Evolutionary conservation across 2,329 filamentous ascomycete species (phyloP), one percentile per base, ranked within the genome.

Genomic region (Aspergillus thermomutatus): DNA sequence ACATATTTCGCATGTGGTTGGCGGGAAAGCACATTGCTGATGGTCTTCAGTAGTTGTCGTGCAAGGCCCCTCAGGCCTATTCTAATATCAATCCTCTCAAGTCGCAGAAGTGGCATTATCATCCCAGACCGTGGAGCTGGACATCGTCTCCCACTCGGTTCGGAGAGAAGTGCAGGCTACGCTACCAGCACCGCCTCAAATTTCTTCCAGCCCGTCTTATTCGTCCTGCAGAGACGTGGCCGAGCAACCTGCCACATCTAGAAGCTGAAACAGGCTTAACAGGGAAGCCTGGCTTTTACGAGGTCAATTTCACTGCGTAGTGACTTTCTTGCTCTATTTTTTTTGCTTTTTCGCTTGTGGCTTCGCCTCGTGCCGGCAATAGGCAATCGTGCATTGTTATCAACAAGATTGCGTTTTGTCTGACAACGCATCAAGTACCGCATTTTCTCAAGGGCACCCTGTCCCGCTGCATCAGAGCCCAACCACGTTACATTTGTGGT

Each of bases 351-450:
- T 19, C 25, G 25, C 28, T n/a, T 31, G 9, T 50, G 14, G 4
- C 47, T 49, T 43, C 50, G 59, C 55, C 61, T 54, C 57, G 68
- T 67, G 64, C 63, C 66, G 67, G 65, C 64, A 61, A 63, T 65
- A 69, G 61, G 60, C 61, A 61, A 61, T 56, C 56, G 59, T 62
- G 63, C 68, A 63, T 63, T 64, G 68, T 66, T 60, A 63, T 62
- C 60, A 64, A 63, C 61, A 60, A 62, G 61, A 66, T 62, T 55
- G 61, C 59, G 56, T 57, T 65, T 61, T 59, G 58, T 63, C 60
- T 74, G 75, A 75, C 75, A 77, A 75, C 75, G 69, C 75, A 78
- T 77, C 73, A 70, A 67, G 65, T 66, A 59, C 64, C 59, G 63
- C 63, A 60, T 65, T 61, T 65, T 63, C 63, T 69, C 68, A 69